These are phyloP conservation scores for Colletotrichum graminicola DNA, from an alignment of 2,329 filamentous ascomycete genomes.

Conservation along the genomic window DNA sequence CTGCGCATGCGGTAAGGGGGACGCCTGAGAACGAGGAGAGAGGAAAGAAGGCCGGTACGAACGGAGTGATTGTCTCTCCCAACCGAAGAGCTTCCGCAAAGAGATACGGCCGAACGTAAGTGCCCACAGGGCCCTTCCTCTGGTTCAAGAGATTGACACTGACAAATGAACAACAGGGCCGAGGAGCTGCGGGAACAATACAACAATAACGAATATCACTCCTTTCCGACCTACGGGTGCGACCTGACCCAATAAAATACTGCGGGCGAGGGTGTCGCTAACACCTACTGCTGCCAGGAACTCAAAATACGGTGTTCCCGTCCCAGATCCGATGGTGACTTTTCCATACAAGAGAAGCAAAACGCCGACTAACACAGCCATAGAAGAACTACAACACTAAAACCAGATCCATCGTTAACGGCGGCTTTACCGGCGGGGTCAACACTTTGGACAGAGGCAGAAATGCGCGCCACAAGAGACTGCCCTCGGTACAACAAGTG, in stretches of 20 bases:
- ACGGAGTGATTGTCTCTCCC: background rate
- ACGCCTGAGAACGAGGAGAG: constrained; percentile 9
- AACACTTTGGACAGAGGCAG: constrained; percentile 14
- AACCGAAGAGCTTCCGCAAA: background rate
- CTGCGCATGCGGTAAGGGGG: constrained; percentile 22
- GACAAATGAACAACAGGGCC: background rate
- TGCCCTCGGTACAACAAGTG: background rate
- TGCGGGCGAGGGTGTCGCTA: constrained; percentile 5
- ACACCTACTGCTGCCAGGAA: constrained; percentile 18
- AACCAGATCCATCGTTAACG: background rate
- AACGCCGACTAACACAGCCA: constrained; percentile 4
- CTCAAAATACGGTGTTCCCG: constrained; percentile 35
- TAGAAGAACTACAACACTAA: constrained; percentile 2
- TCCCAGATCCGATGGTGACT: constrained; percentile 36
- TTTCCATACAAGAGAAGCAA: background rate
- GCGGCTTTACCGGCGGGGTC: background rate
- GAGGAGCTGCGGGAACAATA: constrained; percentile 30
- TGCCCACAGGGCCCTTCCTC: background rate
- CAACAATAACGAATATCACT: constrained; percentile 6
- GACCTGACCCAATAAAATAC: background rate
- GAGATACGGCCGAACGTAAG: constrained; percentile 11
- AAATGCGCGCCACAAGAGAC: constrained; percentile 22
- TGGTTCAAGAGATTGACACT: background rate
- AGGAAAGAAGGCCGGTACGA: constrained; percentile 4
- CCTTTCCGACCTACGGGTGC: constrained; percentile 38